Conservation (phyloP, 305 asterid species). For the Fraxinus dipetala region DNA sequence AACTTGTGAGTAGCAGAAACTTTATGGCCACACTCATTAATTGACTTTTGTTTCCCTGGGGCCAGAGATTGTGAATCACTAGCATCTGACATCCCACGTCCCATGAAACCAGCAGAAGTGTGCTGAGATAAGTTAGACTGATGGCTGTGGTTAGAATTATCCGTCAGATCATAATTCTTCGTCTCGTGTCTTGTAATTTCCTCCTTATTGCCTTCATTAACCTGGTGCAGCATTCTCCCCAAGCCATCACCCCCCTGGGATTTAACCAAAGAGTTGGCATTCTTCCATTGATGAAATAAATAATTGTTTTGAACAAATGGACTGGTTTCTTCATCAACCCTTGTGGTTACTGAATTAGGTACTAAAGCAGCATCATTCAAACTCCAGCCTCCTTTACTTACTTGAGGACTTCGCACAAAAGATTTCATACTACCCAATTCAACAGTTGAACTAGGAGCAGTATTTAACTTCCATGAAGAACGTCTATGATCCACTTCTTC, state of each 20-base stretch:
- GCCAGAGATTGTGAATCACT: constrained; percentile 56
- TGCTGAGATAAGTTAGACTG: constrained; percentile 64
- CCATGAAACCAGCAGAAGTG: constrained; percentile 57
- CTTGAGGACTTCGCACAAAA: constrained; percentile 23
- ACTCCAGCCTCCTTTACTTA: constrained; percentile 42
- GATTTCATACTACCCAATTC: constrained; percentile 32
- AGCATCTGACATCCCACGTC: constrained; percentile 45
- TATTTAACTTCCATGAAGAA: neutral
- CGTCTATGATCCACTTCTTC: neutral
- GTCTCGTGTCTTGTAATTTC: constrained; percentile 37
- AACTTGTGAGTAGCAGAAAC: constrained; percentile 60
- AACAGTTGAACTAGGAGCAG: neutral
- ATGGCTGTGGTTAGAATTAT: constrained; percentile 64
- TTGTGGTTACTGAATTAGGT: constrained; percentile 35
- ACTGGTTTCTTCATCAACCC: constrained; percentile 41
- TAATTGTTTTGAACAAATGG: constrained; percentile 41
- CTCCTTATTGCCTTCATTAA: constrained; percentile 35
- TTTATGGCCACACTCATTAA: constrained; percentile 45
- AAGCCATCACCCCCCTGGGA: constrained; percentile 45
- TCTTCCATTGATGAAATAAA: constrained; percentile 57
- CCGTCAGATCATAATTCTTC: constrained; percentile 47
- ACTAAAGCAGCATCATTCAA: constrained; percentile 40
- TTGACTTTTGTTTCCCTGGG: constrained; percentile 54
- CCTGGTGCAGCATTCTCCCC: constrained; percentile 44
- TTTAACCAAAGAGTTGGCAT: constrained; percentile 40